Evolutionary conservation across 192 early-diverging fungal species (phyloP).

Genomic region (Gonapodya sp.): DNA sequence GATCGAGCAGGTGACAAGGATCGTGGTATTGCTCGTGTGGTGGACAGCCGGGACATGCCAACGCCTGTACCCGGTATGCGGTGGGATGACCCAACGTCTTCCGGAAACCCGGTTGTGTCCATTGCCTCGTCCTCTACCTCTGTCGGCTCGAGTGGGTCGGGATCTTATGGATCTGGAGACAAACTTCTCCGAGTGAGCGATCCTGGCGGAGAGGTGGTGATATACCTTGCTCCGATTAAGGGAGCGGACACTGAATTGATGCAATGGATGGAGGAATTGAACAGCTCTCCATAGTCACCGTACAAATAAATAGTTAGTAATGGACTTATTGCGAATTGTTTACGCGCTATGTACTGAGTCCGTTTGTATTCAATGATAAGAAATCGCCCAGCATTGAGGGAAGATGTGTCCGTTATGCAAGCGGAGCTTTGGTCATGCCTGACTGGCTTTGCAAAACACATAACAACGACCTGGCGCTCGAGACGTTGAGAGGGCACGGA

Average conservation of each 20-base stretch:
- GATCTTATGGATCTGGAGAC: background rate
- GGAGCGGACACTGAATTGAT: background rate
- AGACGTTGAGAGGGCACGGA: too few species aligned
- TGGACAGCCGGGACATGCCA: background rate
- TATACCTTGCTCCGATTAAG: background rate
- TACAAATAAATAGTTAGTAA: background rate
- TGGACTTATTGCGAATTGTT: too few species aligned
- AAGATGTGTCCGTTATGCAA: background rate
- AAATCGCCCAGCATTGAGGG: too few species aligned
- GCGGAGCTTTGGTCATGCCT: background rate
- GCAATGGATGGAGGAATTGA: slow-evolving; percentile 1
- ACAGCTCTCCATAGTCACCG: background rate
- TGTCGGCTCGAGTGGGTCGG: background rate
- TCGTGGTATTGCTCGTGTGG: background rate
- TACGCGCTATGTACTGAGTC: too few species aligned
- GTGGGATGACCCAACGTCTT: background rate
- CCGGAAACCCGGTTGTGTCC: too few species aligned
- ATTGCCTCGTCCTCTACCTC: background rate
- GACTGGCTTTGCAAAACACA: too few species aligned
- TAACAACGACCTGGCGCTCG: too few species aligned
- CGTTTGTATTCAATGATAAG: too few species aligned
- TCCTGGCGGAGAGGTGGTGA: background rate
- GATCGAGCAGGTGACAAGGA: slow-evolving; percentile 5
- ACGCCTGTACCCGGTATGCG: background rate
- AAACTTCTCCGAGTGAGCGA: background rate